Conservation (phyloP, 2,329 filamentous ascomycete genomes). For the Neonectria ditissima region DNA sequence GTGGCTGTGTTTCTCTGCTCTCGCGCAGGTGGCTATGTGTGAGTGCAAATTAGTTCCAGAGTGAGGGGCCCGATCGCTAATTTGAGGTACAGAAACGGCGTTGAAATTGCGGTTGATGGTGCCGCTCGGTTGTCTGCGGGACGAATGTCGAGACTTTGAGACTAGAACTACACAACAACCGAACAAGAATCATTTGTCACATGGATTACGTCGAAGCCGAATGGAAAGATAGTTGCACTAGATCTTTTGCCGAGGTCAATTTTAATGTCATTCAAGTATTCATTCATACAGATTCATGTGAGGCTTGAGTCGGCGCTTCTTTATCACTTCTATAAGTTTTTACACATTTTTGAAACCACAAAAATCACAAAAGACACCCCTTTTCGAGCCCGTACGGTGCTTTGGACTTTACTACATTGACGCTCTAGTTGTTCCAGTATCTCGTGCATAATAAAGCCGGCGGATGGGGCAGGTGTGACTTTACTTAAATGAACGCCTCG, state of each 20-base stretch:
- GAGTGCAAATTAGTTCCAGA: slow-evolving; percentile 23
- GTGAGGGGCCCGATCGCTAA: slow-evolving; percentile 5
- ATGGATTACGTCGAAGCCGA: background rate
- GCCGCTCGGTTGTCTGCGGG: slow-evolving; percentile 47
- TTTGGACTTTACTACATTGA: background rate
- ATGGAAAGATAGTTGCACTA: background rate
- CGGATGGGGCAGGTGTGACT: no score
- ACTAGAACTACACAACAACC: background rate
- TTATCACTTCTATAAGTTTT: background rate
- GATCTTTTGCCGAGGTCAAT: background rate
- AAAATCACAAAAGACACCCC: background rate
- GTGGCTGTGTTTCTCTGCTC: slow-evolving; percentile 68
- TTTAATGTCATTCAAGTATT: background rate
- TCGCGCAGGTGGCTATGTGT: slow-evolving; percentile 64
- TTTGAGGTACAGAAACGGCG: slow-evolving; percentile 47
- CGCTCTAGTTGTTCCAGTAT: background rate
- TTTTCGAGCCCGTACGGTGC: no score
- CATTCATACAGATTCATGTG: background rate
- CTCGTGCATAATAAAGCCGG: background rate
- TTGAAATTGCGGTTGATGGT: slow-evolving; percentile 52
- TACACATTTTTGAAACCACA: background rate
- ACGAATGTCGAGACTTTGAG: slow-evolving; percentile 44
- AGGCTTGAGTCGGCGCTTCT: background rate
- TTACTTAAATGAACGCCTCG: no score
- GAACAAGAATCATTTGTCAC: background rate